Evolutionary conservation across 441 rosid genomes (phyloP).

Genomic region (Hura crepitans): DNA sequence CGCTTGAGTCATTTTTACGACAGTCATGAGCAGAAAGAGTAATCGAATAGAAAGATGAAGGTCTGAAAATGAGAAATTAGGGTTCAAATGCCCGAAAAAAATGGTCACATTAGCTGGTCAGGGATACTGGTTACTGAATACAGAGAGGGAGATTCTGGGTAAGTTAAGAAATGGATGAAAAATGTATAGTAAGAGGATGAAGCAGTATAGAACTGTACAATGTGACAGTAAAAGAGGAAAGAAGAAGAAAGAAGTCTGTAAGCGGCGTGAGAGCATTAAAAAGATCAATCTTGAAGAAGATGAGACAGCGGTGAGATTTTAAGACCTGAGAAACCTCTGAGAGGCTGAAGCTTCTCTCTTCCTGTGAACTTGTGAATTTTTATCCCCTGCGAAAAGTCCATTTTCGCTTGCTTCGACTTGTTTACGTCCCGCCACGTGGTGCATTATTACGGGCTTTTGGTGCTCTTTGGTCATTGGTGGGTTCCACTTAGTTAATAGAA

Average conservation of each 20-base stretch:
- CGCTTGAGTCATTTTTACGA: slow-evolving; percentile 10
- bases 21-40: not conserved
- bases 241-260: slow-evolving; percentile 17
- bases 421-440: slow-evolving; percentile 3
- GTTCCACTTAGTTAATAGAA: not conserved
- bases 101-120: not conserved
- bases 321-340: slow-evolving; percentile 6
- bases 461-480: not conserved
- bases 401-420: not conserved
- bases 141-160: slow-evolving; percentile 13
- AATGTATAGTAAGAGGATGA: slow-evolving; percentile 1
- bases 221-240: not conserved
- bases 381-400: not conserved
- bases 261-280: slow-evolving; percentile 20
- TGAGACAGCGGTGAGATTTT: slow-evolving; percentile 23
- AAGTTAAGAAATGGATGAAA: slow-evolving; percentile 14
- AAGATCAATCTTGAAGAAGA: slow-evolving; percentile 9
- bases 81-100: slow-evolving; percentile 13
- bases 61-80: slow-evolving; percentile 6
- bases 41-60: not conserved
- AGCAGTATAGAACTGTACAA: not conserved
- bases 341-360: not conserved
- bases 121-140: not conserved
- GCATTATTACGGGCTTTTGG: not conserved
- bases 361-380: slow-evolving; percentile 16